Evolutionary conservation across 441 rosid species (phyloP), one percentile per base, ranked within the genome.

Genomic region (Aleurites moluccanus): DNA sequence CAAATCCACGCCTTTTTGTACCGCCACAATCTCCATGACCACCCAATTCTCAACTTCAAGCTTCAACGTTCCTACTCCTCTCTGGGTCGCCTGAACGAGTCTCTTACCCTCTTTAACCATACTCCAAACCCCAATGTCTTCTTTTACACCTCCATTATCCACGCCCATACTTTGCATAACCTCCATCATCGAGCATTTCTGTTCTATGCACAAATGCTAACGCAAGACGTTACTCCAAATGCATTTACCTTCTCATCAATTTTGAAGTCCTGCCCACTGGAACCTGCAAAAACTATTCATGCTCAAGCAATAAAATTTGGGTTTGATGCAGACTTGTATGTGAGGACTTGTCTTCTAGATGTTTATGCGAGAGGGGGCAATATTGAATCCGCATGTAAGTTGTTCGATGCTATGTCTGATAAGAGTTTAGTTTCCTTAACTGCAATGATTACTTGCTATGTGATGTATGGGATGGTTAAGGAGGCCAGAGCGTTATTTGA

Each of bases 61-160:
- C 97, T 92, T 71, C 93, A 86, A 63, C 91, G 93, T 28, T 84
- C 91, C 67, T 92, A 89, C 84, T 86, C 93, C 72, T 86, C 87
- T 40, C 76, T 81, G 61, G 83, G 85, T 62, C 75, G 73, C 65
- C 82, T 88, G 30, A 78, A 71, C 74, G 75, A 77, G 76, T 85
- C 91, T 6, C 68, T 92, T 64, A 15, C 82, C 44, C 77, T 92
- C 20, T 88, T 92, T 75, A 74, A 87, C 71, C 80, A 83, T 64
- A 86, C 79, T 69, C 78, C 61, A 6, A 73, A 82, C 50, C 93
- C 90, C 4, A 80, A 85, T 61, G 52, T 89, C 73, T 92, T 76
- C 77, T 81, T 88, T 16, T 90, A 82, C 84, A 80, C 89, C 21
- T 82, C 91, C 11, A 82, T 89, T 47, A 86, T 92, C 74, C 89